Base-by-base conservation (phyloP, 306 rosid genomes). In the Cucurbita argyrosperma region DNA sequence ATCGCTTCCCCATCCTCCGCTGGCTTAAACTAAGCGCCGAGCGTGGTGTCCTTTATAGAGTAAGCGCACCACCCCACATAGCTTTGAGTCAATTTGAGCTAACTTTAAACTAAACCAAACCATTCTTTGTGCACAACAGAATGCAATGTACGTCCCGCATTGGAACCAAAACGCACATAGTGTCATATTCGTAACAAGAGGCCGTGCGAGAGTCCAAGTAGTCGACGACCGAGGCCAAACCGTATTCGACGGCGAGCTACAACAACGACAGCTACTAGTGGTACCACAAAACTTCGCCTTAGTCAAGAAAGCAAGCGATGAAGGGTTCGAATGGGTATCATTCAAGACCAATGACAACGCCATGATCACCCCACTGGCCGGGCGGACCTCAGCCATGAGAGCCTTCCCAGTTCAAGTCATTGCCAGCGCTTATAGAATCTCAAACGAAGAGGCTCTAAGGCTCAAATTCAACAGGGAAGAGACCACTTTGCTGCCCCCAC, bases 221-320 rank as follows among this genome's bases (percentile, higher is more conserved):
- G 90, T 89, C 18, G 84, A 91, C 68, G 16, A 74, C 82, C 30
- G 40, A 5, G 97, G 97, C 0, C 76, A 78, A 0, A 2, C 80
- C 0, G 78, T 92, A 21, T 85, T 76, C 38, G 78, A 86, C 21
- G 84, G 72, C 0, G 81, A 87, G 68, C 69, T 89, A 0, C 66
- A 71, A 30, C 71, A 73, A 62, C 90, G 86, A 0, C 89, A 83
- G 40, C 51, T 71, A 10, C 65, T 89, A 21, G 70, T 76, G 0
- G 78, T 89, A 10, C 96, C 96, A 30, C 97, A 91, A 56, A 84
- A 83, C 82, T 88, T 71, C 67, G 96, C 76, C 0, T 46, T 86
- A 6, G 84, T 87, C 12, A 78, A 79, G 13, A 74, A 56, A 21
- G 80, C 93, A 0, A 26, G 58, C 23, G 49, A 76, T 9, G 81